Evolutionary conservation across 306 rosid species (phyloP), one percentile per base, ranked within the genome.

Genomic region (Glycine soja): DNA sequence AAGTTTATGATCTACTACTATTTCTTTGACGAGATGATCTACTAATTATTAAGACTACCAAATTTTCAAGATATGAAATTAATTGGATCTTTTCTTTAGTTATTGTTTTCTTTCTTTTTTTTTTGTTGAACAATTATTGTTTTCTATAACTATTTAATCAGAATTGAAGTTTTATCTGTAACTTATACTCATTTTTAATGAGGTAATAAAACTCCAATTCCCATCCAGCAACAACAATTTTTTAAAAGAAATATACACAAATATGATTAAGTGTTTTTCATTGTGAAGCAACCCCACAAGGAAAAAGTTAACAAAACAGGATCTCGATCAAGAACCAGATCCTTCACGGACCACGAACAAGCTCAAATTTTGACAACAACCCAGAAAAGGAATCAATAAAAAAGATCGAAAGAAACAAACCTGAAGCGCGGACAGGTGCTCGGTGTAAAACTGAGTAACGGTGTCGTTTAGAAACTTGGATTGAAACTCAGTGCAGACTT

Each of bases 351-450:
- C 30, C 30, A 24, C 1, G 30, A 24, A 24, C 30, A 24, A 24
- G 2, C 30, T 24, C 30, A 24, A 1, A 24, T 24, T 24, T 24
- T 24, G 30, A 24, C 1, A 62, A 61, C 62, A 67, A 74, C 53
- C 3, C 64, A 83, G 3, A 54, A 56, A 70, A 24, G 3, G 30
- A 24, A 24, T 24, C 0, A 62, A 50, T 10, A 16, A 13, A 18
- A 12, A 43, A 24, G 30, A 24, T 1, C 30, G 30, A 24, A 24
- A 24, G 30, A 24, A 24, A 24, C 30, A 24, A 24, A 94, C 98
- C 98, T 94, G 94, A 91, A 90, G 79, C 4, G 97, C 78, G 2
- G 90, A 84, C 47, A 94, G 75, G 5, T 88, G 47, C 68, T 88
- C 90, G 0, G 0, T 0, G 36, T 84, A 83, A 63, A 94, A 79